phyloP scores from a whole-genome alignment of 129 eudicot species.

The Chrysanthemum lavandulifolium region DNA sequence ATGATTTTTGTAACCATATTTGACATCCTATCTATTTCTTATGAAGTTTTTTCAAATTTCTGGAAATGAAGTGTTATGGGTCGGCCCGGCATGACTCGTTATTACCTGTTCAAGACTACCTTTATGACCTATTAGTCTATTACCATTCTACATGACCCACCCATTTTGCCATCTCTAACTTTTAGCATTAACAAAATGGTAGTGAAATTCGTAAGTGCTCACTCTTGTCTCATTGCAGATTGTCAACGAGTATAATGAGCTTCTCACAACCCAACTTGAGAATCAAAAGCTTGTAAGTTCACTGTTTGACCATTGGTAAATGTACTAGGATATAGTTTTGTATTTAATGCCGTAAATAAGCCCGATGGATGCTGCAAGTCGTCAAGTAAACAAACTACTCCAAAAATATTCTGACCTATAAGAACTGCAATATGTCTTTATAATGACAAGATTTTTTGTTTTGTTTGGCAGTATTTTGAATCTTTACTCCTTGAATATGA shows the following conservation, averaged over 20 bases:
- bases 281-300: conserved; percentile 74
- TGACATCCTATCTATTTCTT: too few relatives aligned
- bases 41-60: too few relatives aligned
- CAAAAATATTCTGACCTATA: background rate
- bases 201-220: conserved; percentile 1
- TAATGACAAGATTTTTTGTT: background rate
- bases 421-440: background rate
- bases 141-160: background rate
- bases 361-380: background rate
- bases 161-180: background rate
- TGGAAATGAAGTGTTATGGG: too few relatives aligned
- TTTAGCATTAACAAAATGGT: too few relatives aligned
- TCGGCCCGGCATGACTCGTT: too few relatives aligned
- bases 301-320: conserved; percentile 8
- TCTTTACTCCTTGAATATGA: conserved; percentile 66
- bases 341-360: background rate
- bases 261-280: conserved; percentile 86
- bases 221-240: conserved; percentile 48
- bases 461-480: conserved; percentile 70
- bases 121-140: background rate
- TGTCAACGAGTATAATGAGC: conserved; percentile 85
- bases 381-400: too few relatives aligned
- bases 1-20: too few relatives aligned
- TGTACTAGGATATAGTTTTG: conserved; percentile 1
- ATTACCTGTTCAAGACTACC: too few relatives aligned